Base-by-base conservation (phyloP, 257 asterid genomes). In the Nicotiana benthamiana region DNA sequence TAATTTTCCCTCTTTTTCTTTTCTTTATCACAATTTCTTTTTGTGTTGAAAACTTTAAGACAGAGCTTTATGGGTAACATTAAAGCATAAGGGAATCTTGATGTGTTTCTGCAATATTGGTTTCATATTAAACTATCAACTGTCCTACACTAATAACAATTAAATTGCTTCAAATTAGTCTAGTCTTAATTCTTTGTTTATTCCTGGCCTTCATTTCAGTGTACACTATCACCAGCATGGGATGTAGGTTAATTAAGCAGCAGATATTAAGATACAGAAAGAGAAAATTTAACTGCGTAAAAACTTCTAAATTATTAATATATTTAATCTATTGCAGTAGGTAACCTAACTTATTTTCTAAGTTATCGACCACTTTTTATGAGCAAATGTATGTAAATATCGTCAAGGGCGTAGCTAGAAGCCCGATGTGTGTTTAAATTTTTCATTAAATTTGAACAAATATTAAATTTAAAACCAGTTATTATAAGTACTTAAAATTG, bases 1-100 rank as follows among this genome's bases (percentile, higher is more conserved):
- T 32, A 5, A 32, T 77, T 59, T 85, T 64, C 27, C n/a, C 57
- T 77, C 54, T 81, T 80, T 87, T 83, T 86, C 87, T 80, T 68
- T 27, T 82, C 63, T 72, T 82, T 30, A 65, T 51, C 54, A 79
- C 75, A 24, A 81, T 77, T 74, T 77, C 84, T 76, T 88, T 89
- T 83, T 82, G 64, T 56, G 51, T 60, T 86, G 78, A 87, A 82
- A 80, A 87, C 83, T 85, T 75, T 86, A 80, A 86, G 90, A 89
- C 89, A 84, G 74, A 22, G 60, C 75, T 79, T 80, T 51, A 87
- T 89, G 90, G 90, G 85, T 77, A 56, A 77, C 9, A 60, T 34
- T 32, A 75, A 65, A 65, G 75, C 51, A 46, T 75, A 86, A 83
- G 79, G 27, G 36, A 79, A 61, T 77, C 36, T 36, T 20, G 20